These are phyloP conservation scores for Betula pendula DNA, from an alignment of 306 rosid species.

Conservation along the genomic window DNA sequence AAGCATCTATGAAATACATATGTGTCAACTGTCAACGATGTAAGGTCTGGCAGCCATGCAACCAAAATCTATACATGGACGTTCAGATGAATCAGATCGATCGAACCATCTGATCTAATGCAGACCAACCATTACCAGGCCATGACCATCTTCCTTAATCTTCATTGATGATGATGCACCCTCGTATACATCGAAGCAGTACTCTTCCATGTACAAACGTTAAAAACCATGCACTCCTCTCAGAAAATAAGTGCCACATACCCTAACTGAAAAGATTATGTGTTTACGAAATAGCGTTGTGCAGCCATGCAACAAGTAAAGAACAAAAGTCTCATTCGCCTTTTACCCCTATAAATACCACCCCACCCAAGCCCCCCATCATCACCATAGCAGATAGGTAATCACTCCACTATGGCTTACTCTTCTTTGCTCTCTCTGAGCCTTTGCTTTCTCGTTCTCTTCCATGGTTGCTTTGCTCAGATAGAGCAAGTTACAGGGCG, in stretches of 20 bases:
- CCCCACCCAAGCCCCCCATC: neutral
- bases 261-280: neutral
- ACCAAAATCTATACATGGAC: neutral
- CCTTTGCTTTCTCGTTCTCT: conserved; percentile 14
- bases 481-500: conserved; percentile 6
- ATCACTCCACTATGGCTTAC: conserved; percentile 14
- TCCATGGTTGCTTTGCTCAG: conserved; percentile 28
- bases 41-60: neutral
- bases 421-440: conserved; percentile 15
- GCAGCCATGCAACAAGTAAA: conserved; percentile 21
- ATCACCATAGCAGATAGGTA: too few relatives aligned
- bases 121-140: neutral
- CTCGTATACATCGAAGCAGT: neutral
- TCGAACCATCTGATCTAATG: neutral
- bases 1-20: neutral
- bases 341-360: conserved; percentile 16
- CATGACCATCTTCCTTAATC: neutral
- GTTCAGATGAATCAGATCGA: too few relatives aligned
- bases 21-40: neutral
- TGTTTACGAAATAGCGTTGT: neutral
- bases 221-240: neutral
- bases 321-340: neutral
- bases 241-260: neutral
- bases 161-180: neutral
- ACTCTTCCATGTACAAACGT: neutral